Evolutionary conservation across 768 basidiomycete genomes (phyloP).

Genomic region (Kwoniella botswanensis): DNA sequence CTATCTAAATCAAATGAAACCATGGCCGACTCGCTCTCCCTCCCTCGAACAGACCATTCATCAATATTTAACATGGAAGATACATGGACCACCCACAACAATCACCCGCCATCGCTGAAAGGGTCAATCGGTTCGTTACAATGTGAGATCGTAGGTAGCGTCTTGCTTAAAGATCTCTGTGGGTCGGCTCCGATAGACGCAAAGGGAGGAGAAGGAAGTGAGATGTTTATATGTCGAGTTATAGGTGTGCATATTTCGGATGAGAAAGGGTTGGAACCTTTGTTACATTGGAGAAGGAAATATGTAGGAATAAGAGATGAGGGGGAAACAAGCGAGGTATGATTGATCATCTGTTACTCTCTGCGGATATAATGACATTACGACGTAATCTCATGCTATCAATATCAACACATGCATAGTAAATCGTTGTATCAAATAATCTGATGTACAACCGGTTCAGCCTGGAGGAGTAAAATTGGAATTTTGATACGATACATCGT

Average conservation of each 20-base stretch:
- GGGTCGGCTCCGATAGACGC: not conserved
- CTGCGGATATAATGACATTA: not conserved
- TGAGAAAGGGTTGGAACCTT: constrained; percentile 11
- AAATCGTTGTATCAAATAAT: not conserved
- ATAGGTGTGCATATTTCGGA: constrained; percentile 14
- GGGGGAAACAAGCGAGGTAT: not conserved
- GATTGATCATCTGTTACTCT: not conserved
- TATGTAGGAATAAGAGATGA: constrained; percentile 21
- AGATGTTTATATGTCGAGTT: constrained; percentile 35
- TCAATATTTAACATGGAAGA: constrained; percentile 7
- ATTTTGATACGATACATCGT: too few species aligned
- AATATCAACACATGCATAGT: too few species aligned
- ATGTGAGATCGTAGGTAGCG: constrained; percentile 21
- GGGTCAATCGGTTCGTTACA: constrained; percentile 9
- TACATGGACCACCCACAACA: constrained; percentile 10
- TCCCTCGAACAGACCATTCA: constrained; percentile 18
- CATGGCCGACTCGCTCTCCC: constrained; percentile 20
- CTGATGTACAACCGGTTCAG: not conserved
- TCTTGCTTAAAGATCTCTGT: constrained; percentile 20
- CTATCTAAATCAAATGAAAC: constrained; percentile 19
- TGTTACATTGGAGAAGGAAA: constrained; percentile 28
- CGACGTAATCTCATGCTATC: too few species aligned
- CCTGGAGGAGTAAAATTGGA: too few species aligned
- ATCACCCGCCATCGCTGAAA: constrained; percentile 17
- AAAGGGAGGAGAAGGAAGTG: constrained; percentile 21